A percentile compares a stretch with the other conserved stretches of the same genome.
Conservation (phyloP, 31 red algal genomes). For the Odonthalia washingtoniensis region DNA sequence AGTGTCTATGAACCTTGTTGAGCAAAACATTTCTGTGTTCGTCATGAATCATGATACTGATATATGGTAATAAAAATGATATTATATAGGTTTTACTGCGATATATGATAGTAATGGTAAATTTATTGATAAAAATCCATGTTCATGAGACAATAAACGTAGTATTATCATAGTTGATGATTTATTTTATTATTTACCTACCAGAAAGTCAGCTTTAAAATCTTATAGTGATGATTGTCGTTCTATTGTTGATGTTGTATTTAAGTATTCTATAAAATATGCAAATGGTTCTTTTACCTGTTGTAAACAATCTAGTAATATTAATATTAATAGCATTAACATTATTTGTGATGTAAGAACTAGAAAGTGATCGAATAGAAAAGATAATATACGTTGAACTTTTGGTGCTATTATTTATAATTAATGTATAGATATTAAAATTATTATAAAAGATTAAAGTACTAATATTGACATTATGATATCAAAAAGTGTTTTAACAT, state of each 20-base stretch:
- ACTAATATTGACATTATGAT: conserved; percentile 41
- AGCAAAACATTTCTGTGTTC: too few species aligned
- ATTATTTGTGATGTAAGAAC: conserved; percentile 59
- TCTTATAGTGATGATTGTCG: conserved; percentile 88
- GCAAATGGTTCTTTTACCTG: conserved; percentile 77
- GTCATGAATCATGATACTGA: too few species aligned
- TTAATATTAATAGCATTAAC: background rate
- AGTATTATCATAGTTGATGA: conserved; percentile 85
- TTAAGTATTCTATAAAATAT: conserved; percentile 80
- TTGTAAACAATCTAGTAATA: conserved; percentile 43
- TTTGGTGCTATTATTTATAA: conserved; percentile 74
- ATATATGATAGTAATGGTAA: conserved; percentile 61
- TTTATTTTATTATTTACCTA: conserved; percentile 89
- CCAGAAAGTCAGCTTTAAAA: conserved; percentile 42
- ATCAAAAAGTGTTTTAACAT: conserved; percentile 65
- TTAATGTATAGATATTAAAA: conserved; percentile 52
- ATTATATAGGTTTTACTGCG: conserved; percentile 66
- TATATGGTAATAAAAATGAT: conserved; percentile 44
- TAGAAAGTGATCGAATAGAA: conserved; percentile 32
- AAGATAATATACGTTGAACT: conserved; percentile 71
- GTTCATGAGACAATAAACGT: conserved; percentile 60
- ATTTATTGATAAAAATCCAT: conserved; percentile 6
- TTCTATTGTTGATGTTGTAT: conserved; percentile 82
- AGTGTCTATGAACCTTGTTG: too few species aligned
- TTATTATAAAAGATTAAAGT: conserved; percentile 20